Evolutionary conservation across 2,329 filamentous ascomycete species (phyloP).

Genomic region (Trichoderma harzianum): DNA sequence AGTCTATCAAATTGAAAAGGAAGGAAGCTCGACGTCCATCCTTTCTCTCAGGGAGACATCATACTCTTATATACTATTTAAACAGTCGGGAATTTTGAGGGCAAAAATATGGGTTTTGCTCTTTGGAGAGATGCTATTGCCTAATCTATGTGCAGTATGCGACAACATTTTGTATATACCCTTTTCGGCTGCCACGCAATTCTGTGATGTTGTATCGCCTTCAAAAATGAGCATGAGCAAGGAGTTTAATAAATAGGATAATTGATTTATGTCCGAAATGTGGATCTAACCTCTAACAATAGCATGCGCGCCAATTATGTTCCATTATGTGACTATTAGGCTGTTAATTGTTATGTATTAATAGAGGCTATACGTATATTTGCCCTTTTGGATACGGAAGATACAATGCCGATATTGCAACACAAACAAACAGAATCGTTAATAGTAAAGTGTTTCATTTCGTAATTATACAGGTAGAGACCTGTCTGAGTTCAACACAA

Average conservation of each 20-base stretch:
- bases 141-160: not conserved
- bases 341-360: not conserved
- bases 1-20: not conserved
- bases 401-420: not conserved
- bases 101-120: not conserved
- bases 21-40: not conserved
- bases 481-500: not conserved
- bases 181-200: not conserved
- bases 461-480: not conserved
- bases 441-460: not conserved
- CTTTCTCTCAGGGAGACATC: not conserved
- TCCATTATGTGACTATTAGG: not conserved
- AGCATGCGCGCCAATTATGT: not conserved
- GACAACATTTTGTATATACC: not conserved
- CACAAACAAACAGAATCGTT: not conserved
- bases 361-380: not conserved
- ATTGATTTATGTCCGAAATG: not conserved
- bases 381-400: not conserved
- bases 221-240: not conserved
- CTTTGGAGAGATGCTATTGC: not conserved
- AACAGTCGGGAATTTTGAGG: not conserved
- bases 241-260: slow-evolving; percentile 8
- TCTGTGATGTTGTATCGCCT: not conserved
- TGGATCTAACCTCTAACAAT: not conserved
- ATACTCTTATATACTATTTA: not conserved